Base-by-base conservation (phyloP, 75 land plant genomes). In the Larix kaempferi region DNA sequence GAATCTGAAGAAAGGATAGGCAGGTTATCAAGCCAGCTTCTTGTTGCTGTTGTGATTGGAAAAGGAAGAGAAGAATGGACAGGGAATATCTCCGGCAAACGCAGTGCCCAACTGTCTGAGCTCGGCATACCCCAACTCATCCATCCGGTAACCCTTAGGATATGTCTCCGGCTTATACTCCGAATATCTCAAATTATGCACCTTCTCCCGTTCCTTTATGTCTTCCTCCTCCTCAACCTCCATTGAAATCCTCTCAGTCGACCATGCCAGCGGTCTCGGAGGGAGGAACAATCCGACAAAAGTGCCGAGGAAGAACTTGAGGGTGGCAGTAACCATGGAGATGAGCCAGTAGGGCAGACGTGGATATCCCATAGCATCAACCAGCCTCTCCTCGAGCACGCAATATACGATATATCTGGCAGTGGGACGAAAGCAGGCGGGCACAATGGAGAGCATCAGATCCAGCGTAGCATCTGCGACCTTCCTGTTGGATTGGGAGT, bases 351-450 rank as follows among this genome's bases (percentile, higher is more conserved):
- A 27, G 19, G 84, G 74, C 29, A 75, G 83, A 49, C 56, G 26
- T 16, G 83, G 78, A 55, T 67, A 83, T 15, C 83, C 78, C 29
- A 83, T 55, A 3, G 63, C 83, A 25, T 44, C 23, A 35, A 64
- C 25, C 57, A 83, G 64, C 19, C 78, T 55, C 22, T 83, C 83
- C 26, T 83, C 85, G 8, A 80, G 27, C 54, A 83, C 27, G 22
- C 74, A 57, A 54, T 75, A 81, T 7, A 66, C 58, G 7, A 67
- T 21, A 0, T 59, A 26, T 19, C 85, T 49, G 15, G 56, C 59
- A 19, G 65, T 8, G 10, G 83, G 57, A 15, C 64, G 15, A 3
- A 76, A 58, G 5, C 2, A 6, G 3, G 19, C 44, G 2, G 85
- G 84, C 17, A 44, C 56, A 16, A 15, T 33, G 23, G 52, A 26